A percentile compares a stretch with the other conserved stretches of the same genome.
Conservation (phyloP, 2,329 filamentous ascomycete genomes). For the Fusarium subtropicale region DNA sequence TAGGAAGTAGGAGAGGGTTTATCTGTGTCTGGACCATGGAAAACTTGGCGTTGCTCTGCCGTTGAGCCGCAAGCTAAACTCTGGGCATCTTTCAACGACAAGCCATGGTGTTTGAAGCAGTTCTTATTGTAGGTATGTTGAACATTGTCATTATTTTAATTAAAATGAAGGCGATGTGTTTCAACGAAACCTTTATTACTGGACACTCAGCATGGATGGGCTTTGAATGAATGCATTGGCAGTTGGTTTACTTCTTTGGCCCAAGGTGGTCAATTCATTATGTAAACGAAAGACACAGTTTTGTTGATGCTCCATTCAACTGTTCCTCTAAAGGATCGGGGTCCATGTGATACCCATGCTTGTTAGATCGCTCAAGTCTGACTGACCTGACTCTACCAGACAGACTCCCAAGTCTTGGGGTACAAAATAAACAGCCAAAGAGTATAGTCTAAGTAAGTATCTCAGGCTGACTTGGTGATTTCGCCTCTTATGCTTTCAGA, state of each 20-base stretch:
- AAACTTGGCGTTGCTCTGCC: conserved; percentile 32
- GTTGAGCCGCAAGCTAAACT: conserved; percentile 30
- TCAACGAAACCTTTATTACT: background rate
- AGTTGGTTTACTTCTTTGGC: background rate
- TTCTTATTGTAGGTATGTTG: background rate
- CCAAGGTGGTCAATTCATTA: conserved; percentile 11
- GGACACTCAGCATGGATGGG: background rate
- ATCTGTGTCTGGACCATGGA: background rate
- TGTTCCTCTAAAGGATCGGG: conserved; percentile 13
- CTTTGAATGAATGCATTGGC: background rate
- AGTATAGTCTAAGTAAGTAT: rapidly evolving
- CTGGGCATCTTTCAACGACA: conserved; percentile 10
- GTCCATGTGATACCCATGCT: background rate
- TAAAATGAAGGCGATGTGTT: background rate
- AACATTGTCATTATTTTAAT: background rate
- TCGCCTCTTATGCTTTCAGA: no score
- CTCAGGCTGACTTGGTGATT: no score
- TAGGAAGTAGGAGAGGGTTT: background rate
- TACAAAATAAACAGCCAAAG: no score
- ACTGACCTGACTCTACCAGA: background rate
- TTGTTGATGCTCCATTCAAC: background rate
- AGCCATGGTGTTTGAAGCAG: background rate
- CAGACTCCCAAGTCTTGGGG: background rate
- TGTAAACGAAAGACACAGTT: conserved; percentile 11
- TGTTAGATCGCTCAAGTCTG: conserved; percentile 11